These are phyloP conservation scores for Aspergillus affinis DNA, from an alignment of 495 filamentous ascomycete genomes.

Conservation along the genomic window DNA sequence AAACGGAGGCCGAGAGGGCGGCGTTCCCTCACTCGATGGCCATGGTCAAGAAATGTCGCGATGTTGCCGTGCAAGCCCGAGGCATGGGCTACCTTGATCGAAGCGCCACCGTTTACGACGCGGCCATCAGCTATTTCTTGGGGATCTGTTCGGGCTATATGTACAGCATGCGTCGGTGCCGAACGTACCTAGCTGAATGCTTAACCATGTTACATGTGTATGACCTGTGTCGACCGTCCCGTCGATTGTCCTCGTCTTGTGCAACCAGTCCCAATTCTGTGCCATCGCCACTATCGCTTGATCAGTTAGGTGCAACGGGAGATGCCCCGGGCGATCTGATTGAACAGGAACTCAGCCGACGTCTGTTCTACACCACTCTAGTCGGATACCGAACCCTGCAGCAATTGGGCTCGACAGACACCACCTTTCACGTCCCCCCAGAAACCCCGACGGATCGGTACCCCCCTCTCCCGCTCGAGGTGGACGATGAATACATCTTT, in stretches of 20 bases:
- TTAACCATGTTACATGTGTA: slow-evolving; percentile 69
- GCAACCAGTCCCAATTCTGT: slow-evolving; percentile 30
- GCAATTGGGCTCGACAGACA: slow-evolving; percentile 66
- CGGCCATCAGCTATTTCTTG: slow-evolving; percentile 81
- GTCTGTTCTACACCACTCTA: slow-evolving; percentile 77
- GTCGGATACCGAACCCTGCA: slow-evolving; percentile 61
- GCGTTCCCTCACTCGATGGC: slow-evolving; percentile 64
- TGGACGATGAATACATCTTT: slow-evolving; percentile 77
- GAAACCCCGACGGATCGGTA: slow-evolving; percentile 71
- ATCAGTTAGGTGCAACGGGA: slow-evolving; percentile 15
- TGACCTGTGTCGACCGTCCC: slow-evolving; percentile 54
- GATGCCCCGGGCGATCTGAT: slow-evolving; percentile 59
- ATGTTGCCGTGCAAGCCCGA: slow-evolving; percentile 68
- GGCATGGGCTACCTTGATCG: slow-evolving; percentile 67
- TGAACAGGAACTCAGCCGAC: slow-evolving; percentile 71
- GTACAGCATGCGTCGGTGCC: slow-evolving; percentile 63
- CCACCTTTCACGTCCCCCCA: slow-evolving; percentile 65
- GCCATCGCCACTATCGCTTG: slow-evolving; percentile 27
- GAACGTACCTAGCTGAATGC: slow-evolving; percentile 71
- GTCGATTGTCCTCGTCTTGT: slow-evolving; percentile 22
- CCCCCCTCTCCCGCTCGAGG: slow-evolving; percentile 74
- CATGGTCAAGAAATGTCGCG: slow-evolving; percentile 71
- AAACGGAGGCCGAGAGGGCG: slow-evolving; percentile 49
- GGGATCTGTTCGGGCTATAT: slow-evolving; percentile 69
- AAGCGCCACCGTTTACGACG: slow-evolving; percentile 72